A percentile compares a stretch with the other conserved stretches of the same genome.
Conservation (phyloP, 805 yeast genomes). For the Cyberlindnera mycetangii region DNA sequence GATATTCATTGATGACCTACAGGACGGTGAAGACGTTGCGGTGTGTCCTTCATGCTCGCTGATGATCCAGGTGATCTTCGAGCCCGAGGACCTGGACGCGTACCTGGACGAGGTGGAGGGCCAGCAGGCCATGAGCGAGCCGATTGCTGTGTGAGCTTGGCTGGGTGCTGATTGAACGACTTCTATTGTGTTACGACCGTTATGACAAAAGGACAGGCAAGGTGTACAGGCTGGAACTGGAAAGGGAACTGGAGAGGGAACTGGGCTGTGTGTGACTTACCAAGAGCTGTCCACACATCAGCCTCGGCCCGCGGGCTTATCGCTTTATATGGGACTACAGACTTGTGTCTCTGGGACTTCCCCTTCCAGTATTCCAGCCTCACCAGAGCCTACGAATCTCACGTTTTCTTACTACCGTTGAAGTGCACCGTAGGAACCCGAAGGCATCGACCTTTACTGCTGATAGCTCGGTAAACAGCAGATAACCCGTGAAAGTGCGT, state of each 20-base stretch:
- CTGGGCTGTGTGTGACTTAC: too few species aligned
- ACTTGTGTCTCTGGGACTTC: too few species aligned
- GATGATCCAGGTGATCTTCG: slow-evolving; percentile 90
- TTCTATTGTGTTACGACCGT: slow-evolving; percentile 1
- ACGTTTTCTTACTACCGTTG: background rate
- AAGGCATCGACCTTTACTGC: too few species aligned
- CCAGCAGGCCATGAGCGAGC: slow-evolving; percentile 14
- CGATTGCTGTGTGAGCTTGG: slow-evolving; percentile 20
- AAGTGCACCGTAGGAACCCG: background rate
- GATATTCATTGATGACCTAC: slow-evolving; percentile 76
- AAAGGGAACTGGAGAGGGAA: too few species aligned
- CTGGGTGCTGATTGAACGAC: background rate
- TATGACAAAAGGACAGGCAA: background rate
- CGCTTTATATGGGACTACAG: too few species aligned
- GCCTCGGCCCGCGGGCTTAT: too few species aligned
- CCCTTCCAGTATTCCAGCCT: too few species aligned
- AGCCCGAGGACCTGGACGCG: slow-evolving; percentile 47
- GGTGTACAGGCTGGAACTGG: too few species aligned
- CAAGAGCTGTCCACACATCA: too few species aligned
- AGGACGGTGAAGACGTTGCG: slow-evolving; percentile 90
- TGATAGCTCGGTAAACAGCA: too few species aligned
- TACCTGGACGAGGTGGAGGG: slow-evolving; percentile 37
- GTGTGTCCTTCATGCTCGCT: slow-evolving; percentile 95
- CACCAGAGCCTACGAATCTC: background rate
- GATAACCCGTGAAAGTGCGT: too few species aligned